These are phyloP conservation scores for Zygnema cylindricum DNA, from an alignment of 139 green algal species.

Conservation along the genomic window DNA sequence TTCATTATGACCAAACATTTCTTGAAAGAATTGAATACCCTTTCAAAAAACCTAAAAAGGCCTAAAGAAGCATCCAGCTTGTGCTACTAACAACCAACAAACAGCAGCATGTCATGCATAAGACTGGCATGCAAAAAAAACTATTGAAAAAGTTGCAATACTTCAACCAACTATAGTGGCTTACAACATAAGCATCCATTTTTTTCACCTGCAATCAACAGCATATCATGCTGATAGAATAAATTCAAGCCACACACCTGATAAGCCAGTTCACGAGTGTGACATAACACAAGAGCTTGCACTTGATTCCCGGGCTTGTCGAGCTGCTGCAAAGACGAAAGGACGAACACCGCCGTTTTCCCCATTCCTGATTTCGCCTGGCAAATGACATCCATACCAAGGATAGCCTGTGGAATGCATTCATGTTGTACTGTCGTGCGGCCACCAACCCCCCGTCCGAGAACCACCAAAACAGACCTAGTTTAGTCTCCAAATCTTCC, in stretches of 20 bases:
- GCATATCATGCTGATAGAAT: background rate
- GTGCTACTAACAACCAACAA: too few relatives aligned
- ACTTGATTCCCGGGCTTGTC: constrained; percentile 78
- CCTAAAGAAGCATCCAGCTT: too few relatives aligned
- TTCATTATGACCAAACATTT: too few relatives aligned
- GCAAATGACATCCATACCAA: constrained; percentile 97
- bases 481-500: constrained; percentile 15
- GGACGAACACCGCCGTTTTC: constrained; percentile 99
- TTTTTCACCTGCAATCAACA: too few relatives aligned
- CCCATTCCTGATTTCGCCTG: constrained; percentile 99
- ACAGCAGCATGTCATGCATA: too few relatives aligned
- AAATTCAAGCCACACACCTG: constrained; percentile 76
- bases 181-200: too few relatives aligned
- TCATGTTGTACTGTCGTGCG: constrained; percentile 93
- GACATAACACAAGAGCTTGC: constrained; percentile 89
- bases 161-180: too few relatives aligned
- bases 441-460: constrained; percentile 1
- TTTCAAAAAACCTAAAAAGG: too few relatives aligned
- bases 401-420: constrained; percentile 97
- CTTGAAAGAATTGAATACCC: too few relatives aligned
- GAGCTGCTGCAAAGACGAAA: constrained; percentile 97
- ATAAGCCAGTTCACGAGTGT: constrained; percentile 98
- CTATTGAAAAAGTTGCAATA: too few relatives aligned
- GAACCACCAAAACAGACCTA: background rate
- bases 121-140: too few relatives aligned